Evolutionary conservation across 2,329 filamentous ascomycete species (phyloP).

Genomic region (Lecanicillium sp.): DNA sequence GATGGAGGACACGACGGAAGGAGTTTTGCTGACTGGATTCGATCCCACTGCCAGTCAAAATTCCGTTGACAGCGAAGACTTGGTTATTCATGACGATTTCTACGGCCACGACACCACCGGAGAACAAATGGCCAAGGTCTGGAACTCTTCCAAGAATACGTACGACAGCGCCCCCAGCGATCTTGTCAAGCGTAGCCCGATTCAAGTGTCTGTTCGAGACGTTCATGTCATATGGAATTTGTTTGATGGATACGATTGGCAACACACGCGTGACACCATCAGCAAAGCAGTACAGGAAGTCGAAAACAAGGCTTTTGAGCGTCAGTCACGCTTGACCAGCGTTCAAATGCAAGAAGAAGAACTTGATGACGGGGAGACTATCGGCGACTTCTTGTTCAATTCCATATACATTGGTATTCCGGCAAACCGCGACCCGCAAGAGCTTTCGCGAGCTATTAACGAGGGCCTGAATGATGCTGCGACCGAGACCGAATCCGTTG

Average conservation of each 20-base stretch:
- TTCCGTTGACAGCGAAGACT: slow-evolving; percentile 52
- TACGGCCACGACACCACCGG: slow-evolving; percentile 59
- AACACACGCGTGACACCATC: slow-evolving; percentile 77
- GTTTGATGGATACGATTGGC: slow-evolving; percentile 97
- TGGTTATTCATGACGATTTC: slow-evolving; percentile 72
- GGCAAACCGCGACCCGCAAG: slow-evolving; percentile 74
- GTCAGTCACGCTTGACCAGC: slow-evolving; percentile 53
- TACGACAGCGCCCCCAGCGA: slow-evolving; percentile 61
- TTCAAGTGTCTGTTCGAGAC: slow-evolving; percentile 74
- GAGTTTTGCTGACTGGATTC: slow-evolving; percentile 30
- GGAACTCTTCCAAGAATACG: slow-evolving; percentile 71
- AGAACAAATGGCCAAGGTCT: slow-evolving; percentile 65
- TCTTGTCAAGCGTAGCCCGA: slow-evolving; percentile 59
- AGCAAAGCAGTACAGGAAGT: slow-evolving; percentile 83
- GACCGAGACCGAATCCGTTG: slow-evolving; percentile 86
- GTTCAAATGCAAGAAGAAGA: slow-evolving; percentile 59
- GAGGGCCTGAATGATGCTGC: slow-evolving; percentile 76
- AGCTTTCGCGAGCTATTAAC: slow-evolving; percentile 80
- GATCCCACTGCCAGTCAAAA: slow-evolving; percentile 22
- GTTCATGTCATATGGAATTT: slow-evolving; percentile 96
- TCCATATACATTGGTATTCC: slow-evolving; percentile 97
- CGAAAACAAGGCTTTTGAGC: slow-evolving; percentile 74
- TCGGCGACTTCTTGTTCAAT: slow-evolving; percentile 95
- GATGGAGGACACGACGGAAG: slow-evolving; percentile 33
- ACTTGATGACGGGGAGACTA: slow-evolving; percentile 75